Conservation (phyloP, 2,329 filamentous ascomycete genomes). For the Cordyceps cateniannulata region DNA sequence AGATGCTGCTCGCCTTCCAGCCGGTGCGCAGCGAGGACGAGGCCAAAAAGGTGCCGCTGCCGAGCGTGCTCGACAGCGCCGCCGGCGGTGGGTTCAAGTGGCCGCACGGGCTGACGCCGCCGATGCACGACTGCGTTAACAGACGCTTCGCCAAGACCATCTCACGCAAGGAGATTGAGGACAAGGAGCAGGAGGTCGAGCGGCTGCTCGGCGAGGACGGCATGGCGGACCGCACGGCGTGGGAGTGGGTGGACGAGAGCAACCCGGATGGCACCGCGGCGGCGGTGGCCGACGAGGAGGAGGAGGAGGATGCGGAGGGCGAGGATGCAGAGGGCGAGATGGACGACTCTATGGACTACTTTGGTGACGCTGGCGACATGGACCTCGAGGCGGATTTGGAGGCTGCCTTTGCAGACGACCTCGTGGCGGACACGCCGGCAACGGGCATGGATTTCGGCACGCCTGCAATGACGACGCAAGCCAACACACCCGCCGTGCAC, state of each 20-base stretch:
- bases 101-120: slow-evolving; percentile 81
- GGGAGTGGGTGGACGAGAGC: slow-evolving; percentile 58
- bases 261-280: slow-evolving; percentile 35
- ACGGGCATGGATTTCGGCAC: slow-evolving; percentile 38
- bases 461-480: slow-evolving; percentile 36
- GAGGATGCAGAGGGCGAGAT: slow-evolving; percentile 39
- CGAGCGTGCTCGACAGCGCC: slow-evolving; percentile 57
- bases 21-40: slow-evolving; percentile 60
- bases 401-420: slow-evolving; percentile 41
- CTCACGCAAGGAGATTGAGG: slow-evolving; percentile 75
- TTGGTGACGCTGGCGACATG: slow-evolving; percentile 37
- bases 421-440: slow-evolving; percentile 34
- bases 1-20: slow-evolving; percentile 79
- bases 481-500: slow-evolving; percentile 40
- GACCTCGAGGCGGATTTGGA: slow-evolving; percentile 51
- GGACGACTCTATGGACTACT: slow-evolving; percentile 38
- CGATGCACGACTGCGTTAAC: slow-evolving; percentile 78
- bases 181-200: slow-evolving; percentile 74
- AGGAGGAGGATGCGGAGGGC: slow-evolving; percentile 48
- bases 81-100: slow-evolving; percentile 69
- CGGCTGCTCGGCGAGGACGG: slow-evolving; percentile 65
- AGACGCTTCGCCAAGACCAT: slow-evolving; percentile 78
- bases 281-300: slow-evolving; percentile 49
- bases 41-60: slow-evolving; percentile 60
- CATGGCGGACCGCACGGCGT: slow-evolving; percentile 51